These are phyloP conservation scores for Leptographium galeiforme DNA, from an alignment of 2,329 filamentous ascomycete species.

Conservation along the genomic window DNA sequence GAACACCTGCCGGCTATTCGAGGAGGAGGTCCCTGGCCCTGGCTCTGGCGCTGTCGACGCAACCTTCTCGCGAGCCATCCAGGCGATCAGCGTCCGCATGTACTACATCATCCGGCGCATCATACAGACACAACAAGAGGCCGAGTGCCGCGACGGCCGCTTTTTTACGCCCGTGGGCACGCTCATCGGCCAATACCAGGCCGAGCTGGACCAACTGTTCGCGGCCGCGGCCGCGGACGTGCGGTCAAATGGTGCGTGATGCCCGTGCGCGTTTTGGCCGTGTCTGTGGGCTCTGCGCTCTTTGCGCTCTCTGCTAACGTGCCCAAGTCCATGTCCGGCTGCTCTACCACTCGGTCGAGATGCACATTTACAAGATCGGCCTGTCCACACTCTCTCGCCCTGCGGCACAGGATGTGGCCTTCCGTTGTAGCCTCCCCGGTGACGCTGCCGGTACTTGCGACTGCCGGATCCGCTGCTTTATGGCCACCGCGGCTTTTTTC, in stretches of 20 bases:
- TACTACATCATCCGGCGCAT: slow-evolving; percentile 10
- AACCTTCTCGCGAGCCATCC: background rate
- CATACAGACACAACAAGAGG: slow-evolving; percentile 7
- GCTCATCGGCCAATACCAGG: slow-evolving; percentile 6
- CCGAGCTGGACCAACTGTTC: slow-evolving; percentile 8
- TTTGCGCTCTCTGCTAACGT: background rate
- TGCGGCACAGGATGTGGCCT: background rate
- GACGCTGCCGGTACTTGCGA: background rate
- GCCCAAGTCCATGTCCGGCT: slow-evolving; percentile 7
- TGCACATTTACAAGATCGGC: slow-evolving; percentile 12
- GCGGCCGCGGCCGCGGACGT: slow-evolving; percentile 1
- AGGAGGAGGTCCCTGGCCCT: background rate
- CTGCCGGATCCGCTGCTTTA: slow-evolving; percentile 7
- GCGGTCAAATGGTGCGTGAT: slow-evolving; percentile 3
- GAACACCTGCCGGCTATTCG: slow-evolving; percentile 9
- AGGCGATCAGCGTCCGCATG: slow-evolving; percentile 10
- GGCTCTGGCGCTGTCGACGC: background rate
- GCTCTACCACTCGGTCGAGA: slow-evolving; percentile 10
- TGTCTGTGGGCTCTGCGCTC: background rate
- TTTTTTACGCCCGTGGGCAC: slow-evolving; percentile 3
- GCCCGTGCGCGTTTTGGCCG: background rate
- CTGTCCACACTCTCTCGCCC: slow-evolving; percentile 3
- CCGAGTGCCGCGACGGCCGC: slow-evolving; percentile 6
- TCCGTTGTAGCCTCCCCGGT: background rate
- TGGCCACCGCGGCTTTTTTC: slow-evolving; percentile 8